A percentile compares a stretch with the other conserved stretches of the same genome.
These are phyloP conservation scores for Goffeauzyma gilvescens DNA, from an alignment of 768 basidiomycete species.

Conservation along the genomic window DNA sequence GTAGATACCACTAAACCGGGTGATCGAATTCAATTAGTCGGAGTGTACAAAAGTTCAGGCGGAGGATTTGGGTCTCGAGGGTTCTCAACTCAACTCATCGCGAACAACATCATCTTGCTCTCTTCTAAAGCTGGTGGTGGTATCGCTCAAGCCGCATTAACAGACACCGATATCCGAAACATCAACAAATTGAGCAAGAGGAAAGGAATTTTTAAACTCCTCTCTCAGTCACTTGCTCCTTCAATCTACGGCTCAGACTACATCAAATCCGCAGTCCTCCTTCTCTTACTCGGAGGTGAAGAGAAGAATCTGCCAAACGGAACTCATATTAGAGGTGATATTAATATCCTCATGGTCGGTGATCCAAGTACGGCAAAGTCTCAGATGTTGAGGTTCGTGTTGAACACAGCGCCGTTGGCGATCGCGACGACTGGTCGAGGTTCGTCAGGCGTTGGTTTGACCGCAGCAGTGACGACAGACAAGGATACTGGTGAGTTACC, in stretches of 20 bases:
- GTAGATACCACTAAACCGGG: conserved; percentile 97
- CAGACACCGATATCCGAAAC: conserved; percentile 80
- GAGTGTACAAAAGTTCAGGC: conserved; percentile 81
- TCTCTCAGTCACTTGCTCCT: conserved; percentile 87
- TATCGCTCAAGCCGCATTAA: conserved; percentile 76
- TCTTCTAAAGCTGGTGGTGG: conserved; percentile 90
- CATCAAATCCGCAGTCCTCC: conserved; percentile 82
- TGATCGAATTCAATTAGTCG: conserved; percentile 89
- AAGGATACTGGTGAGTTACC: conserved; percentile 59
- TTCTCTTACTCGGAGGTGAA: conserved; percentile 82
- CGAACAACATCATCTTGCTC: conserved; percentile 84
- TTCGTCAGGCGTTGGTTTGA: conserved; percentile 95
- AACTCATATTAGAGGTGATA: conserved; percentile 96
- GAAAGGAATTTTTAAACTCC: conserved; percentile 63
- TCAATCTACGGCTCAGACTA: conserved; percentile 93
- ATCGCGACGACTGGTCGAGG: conserved; percentile 97
- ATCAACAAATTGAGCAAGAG: conserved; percentile 88
- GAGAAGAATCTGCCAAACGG: conserved; percentile 97
- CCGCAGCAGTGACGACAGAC: conserved; percentile 94
- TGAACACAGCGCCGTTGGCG: conserved; percentile 85
- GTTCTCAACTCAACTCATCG: conserved; percentile 90
- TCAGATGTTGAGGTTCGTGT: conserved; percentile 84
- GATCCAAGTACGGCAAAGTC: conserved; percentile 98
- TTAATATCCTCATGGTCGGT: conserved; percentile 98
- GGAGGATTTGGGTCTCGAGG: conserved; percentile 63